These are phyloP conservation scores for Termitomyces bulborhizus DNA, from an alignment of 768 basidiomycete genomes.

Conservation along the genomic window DNA sequence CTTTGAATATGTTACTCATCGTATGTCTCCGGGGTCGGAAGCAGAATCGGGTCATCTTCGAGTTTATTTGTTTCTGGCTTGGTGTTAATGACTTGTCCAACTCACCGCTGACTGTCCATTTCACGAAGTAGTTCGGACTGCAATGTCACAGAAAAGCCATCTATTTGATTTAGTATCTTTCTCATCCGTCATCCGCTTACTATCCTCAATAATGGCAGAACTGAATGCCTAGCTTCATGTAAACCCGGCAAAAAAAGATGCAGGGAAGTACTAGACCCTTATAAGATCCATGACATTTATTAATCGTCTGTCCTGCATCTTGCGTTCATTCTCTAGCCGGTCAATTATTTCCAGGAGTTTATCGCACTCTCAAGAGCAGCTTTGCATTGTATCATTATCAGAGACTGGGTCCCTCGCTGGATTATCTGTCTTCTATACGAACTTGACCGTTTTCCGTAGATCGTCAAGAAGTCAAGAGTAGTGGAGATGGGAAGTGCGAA, in stretches of 20 bases:
- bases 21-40: too few species aligned
- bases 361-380: conserved; percentile 36
- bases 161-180: conserved; percentile 31
- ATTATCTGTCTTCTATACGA: conserved; percentile 36
- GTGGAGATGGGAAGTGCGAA: conserved; percentile 48
- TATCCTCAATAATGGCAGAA: conserved; percentile 52
- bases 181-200: conserved; percentile 34
- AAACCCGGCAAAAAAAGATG: neutral
- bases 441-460: conserved; percentile 38
- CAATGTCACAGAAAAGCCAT: neutral
- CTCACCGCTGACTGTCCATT: neutral
- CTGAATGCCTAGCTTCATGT: conserved; percentile 42
- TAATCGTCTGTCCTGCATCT: conserved; percentile 41
- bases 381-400: conserved; percentile 22
- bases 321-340: conserved; percentile 31
- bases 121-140: neutral
- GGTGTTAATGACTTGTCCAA: neutral
- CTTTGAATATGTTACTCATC: too few species aligned
- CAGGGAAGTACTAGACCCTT: conserved; percentile 4
- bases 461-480: conserved; percentile 42
- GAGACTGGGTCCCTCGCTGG: conserved; percentile 40
- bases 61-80: neutral
- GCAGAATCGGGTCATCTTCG: neutral
- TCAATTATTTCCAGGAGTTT: conserved; percentile 45
- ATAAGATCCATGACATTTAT: conserved; percentile 50